Conservation (phyloP, 202 grass and related monocot species). For the Carex sylvatica region DNA sequence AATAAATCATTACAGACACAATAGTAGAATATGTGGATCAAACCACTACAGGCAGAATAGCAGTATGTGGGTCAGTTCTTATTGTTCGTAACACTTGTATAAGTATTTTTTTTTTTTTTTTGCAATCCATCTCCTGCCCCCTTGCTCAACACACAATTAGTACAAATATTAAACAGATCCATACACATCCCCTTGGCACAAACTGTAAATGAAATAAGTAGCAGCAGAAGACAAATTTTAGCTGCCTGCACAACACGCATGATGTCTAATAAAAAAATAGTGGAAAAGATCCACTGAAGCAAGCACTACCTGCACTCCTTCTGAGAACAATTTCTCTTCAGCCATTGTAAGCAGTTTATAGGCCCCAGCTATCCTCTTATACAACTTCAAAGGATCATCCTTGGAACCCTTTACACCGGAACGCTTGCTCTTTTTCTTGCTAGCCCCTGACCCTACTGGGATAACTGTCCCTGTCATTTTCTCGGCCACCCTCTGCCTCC, state of each 20-base stretch:
- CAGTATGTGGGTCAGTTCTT: neutral
- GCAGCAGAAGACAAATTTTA: neutral
- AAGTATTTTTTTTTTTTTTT: neutral
- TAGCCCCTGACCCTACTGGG: conserved; percentile 12
- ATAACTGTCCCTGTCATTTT: conserved; percentile 37
- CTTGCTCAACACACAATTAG: neutral
- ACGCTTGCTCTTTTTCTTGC: conserved; percentile 49
- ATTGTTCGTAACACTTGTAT: conserved; percentile 5
- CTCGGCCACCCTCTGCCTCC: conserved; percentile 50
- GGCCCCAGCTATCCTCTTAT: conserved; percentile 41
- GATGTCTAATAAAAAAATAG: neutral
- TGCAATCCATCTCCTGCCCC: neutral
- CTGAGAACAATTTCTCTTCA: conserved; percentile 68
- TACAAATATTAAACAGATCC: neutral
- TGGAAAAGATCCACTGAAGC: neutral
- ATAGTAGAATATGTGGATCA: neutral
- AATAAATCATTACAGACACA: neutral
- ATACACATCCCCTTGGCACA: neutral
- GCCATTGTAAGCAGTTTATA: conserved; percentile 57
- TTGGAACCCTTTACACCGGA: conserved; percentile 43
- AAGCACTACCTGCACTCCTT: conserved; percentile 67
- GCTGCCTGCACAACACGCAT: neutral
- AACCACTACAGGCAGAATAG: neutral
- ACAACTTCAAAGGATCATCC: conserved; percentile 54
- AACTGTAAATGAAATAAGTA: neutral